Base-by-base conservation (phyloP, 2,329 filamentous ascomycete species). In the Talaromyces verruculosus region DNA sequence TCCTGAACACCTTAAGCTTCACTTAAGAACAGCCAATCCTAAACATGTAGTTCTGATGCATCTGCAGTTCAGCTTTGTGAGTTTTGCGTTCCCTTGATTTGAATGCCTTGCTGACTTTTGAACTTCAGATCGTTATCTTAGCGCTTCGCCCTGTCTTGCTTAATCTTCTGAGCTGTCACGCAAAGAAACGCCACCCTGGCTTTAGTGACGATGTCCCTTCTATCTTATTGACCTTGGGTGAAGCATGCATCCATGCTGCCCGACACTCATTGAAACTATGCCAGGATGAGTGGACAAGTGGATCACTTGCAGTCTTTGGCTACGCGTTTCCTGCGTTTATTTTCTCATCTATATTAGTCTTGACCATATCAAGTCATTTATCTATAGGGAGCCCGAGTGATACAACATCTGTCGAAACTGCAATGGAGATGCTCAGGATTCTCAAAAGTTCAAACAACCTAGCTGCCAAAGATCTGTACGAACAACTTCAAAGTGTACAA, bases 1-100 rank as follows among this genome's bases (percentile, higher is more conserved):
- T 5, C 77, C 78, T 0, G 71, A 76, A 43, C 72, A 74, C 62
- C 65, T 80, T 10, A 71, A 72, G n/a, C 59, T 77, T 39, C 71
- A 76, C 64, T 69, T 75, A 63, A 71, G 76, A 10, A 47, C 72
- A 8, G 76, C 76, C 51, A 76, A 74, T 64, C 72, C 72, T 28
- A 77, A 75, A 53, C 73, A 73, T 10, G 41, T 45, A 15, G 41
- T 45, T 45, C 41, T 19, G 3, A 47, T 47, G 43, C 43, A 47
- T 47, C 43, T 47, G 10, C 43, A 47, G 22, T 47, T 47, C 43
- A 47, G 43, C 10, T 47, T 22, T 47, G 43, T 47, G 8, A 10
- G 43, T 47, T 10, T 11, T 22, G n/a, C 4, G 19, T 22, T 47
- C 8, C 17, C n/a, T 41, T 47, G 43, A 43, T 43, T 43, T 43